These are phyloP conservation scores for Fusarium lyarnte DNA, from an alignment of 2,329 filamentous ascomycete genomes.

Conservation along the genomic window DNA sequence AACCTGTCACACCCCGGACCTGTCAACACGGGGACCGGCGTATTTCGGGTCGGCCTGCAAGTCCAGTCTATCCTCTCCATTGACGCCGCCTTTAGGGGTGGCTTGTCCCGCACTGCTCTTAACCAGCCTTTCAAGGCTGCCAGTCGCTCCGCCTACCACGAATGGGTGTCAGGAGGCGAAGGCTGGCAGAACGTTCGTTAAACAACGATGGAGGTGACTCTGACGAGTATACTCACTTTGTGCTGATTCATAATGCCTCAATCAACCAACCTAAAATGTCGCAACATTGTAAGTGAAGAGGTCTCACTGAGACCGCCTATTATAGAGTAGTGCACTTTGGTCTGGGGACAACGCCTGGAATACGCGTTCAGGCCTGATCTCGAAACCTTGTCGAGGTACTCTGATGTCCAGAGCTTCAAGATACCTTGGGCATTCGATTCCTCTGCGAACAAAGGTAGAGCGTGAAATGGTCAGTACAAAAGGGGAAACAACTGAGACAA, in stretches of 20 bases:
- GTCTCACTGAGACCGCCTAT: neutral
- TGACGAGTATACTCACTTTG: neutral
- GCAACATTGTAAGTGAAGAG: neutral
- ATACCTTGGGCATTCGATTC: neutral
- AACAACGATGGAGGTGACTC: neutral
- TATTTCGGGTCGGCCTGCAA: constrained; percentile 18
- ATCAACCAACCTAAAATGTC: neutral
- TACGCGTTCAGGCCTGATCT: neutral
- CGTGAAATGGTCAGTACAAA: neutral
- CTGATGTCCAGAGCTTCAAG: neutral
- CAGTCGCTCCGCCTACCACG: constrained; percentile 9
- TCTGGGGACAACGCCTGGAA: neutral
- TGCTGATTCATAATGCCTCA: neutral
- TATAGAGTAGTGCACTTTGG: neutral
- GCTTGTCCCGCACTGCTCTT: constrained; percentile 3
- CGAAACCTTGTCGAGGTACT: neutral
- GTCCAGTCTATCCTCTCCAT: neutral
- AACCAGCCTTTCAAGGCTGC: constrained; percentile 13
- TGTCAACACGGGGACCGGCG: constrained; percentile 17
- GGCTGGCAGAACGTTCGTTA: neutral
- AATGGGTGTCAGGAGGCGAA: neutral
- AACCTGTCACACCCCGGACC: constrained; percentile 4
- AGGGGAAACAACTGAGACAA: constrained; percentile 34
- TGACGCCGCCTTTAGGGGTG: neutral
- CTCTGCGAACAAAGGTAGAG: neutral